Conservation (phyloP, 1,284 basidiomycete species). For the Kalmanozyma brasiliensis region DNA sequence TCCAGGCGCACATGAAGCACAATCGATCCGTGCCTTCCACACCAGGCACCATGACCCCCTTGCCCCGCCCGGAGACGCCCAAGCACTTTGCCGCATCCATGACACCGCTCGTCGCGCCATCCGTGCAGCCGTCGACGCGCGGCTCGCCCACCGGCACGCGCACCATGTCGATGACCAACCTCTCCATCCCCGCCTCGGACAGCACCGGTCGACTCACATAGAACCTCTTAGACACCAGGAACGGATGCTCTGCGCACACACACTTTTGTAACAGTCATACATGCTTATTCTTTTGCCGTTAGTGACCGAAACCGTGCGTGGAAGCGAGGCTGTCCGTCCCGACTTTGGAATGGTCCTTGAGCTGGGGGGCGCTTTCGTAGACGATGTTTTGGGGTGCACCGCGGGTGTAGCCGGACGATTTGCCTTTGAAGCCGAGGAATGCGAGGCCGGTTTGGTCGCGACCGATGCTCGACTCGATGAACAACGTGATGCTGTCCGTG, state of each 20-base stretch:
- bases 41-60: constrained; percentile 62
- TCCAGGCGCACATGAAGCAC: constrained; percentile 67
- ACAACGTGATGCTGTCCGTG: constrained; percentile 58
- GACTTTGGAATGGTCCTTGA: constrained; percentile 60
- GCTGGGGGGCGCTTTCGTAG: constrained; percentile 63
- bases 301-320: constrained; percentile 46
- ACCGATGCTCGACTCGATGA: constrained; percentile 49
- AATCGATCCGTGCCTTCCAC: constrained; percentile 65
- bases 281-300: not conserved
- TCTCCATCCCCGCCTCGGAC: constrained; percentile 36
- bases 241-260: not conserved
- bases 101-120: constrained; percentile 59
- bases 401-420: constrained; percentile 28
- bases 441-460: constrained; percentile 44
- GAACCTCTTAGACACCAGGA: not conserved
- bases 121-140: constrained; percentile 39
- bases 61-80: constrained; percentile 54
- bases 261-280: too few relatives aligned
- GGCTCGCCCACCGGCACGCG: constrained; percentile 40
- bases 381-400: constrained; percentile 57
- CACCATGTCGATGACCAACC: constrained; percentile 40
- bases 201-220: constrained; percentile 28
- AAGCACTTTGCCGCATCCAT: constrained; percentile 59
- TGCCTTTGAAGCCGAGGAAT: constrained; percentile 64
- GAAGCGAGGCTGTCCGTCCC: constrained; percentile 26